Evolutionary conservation across 164 flowering plant genomes (phyloP).

Genomic region (Vitis cinerea): DNA sequence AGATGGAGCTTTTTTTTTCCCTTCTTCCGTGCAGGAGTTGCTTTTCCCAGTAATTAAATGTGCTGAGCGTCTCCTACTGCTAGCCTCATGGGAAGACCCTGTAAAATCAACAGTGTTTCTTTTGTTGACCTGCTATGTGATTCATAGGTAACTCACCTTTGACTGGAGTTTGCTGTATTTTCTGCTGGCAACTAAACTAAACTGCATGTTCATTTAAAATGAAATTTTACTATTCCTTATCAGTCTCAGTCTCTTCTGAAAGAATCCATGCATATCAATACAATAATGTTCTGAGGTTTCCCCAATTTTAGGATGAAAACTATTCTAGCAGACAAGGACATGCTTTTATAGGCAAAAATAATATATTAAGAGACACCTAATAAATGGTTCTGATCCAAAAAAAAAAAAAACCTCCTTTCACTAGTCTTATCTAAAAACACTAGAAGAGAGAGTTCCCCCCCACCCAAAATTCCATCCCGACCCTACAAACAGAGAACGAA

Average conservation of each 20-base stretch:
- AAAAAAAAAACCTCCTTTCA: no score
- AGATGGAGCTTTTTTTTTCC: background rate
- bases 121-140: conserved; percentile 40
- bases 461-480: no score
- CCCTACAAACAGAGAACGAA: no score
- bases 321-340: no score
- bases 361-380: no score
- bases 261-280: background rate
- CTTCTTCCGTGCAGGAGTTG: conserved; percentile 49
- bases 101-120: conserved; percentile 57
- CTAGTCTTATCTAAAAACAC: no score
- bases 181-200: background rate
- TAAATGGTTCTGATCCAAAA: no score
- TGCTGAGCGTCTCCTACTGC: conserved; percentile 35
- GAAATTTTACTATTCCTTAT: background rate
- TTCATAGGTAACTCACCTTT: conserved; percentile 45
- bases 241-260: background rate
- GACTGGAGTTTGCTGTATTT: background rate
- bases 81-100: conserved; percentile 82
- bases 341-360: no score
- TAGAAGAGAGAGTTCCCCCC: no score
- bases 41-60: conserved; percentile 58
- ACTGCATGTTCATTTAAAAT: background rate
- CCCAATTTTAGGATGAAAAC: no score
- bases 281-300: background rate